A percentile compares a stretch with the other conserved stretches of the same genome.
Conservation (phyloP, 176 grass and related monocot genomes). For the Cenchrus purpureus region DNA sequence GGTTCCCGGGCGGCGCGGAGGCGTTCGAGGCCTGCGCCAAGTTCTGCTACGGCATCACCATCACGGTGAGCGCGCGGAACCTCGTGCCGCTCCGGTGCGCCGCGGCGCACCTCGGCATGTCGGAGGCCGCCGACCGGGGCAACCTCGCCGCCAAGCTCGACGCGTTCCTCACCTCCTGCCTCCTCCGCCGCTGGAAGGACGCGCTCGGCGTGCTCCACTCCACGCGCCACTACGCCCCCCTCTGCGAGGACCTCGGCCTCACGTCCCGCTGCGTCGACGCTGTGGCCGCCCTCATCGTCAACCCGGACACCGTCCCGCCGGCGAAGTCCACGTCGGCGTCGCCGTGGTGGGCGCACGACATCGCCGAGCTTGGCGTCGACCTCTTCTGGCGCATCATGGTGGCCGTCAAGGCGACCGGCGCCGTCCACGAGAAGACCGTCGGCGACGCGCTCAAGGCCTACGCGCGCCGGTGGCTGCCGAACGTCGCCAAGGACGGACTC, state of each 20-base stretch:
- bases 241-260: conserved; percentile 80
- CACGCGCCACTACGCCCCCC: conserved; percentile 56
- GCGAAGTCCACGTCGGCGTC: conserved; percentile 42
- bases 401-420: conserved; percentile 76
- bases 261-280: conserved; percentile 76
- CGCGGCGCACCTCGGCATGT: conserved; percentile 86
- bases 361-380: conserved; percentile 74
- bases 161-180: conserved; percentile 79
- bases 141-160: conserved; percentile 90
- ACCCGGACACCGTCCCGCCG: conserved; percentile 30
- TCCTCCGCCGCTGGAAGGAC: conserved; percentile 95
- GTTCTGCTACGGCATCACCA: conserved; percentile 91
- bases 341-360: conserved; percentile 80
- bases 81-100: conserved; percentile 79
- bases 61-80: conserved; percentile 90
- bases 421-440: conserved; percentile 64
- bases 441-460: conserved; percentile 80
- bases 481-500: conserved; percentile 46
- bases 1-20: conserved; percentile 70
- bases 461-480: conserved; percentile 72
- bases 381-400: conserved; percentile 97
- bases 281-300: conserved; percentile 59
- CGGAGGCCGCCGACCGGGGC: conserved; percentile 71
- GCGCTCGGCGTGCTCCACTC: conserved; percentile 68
- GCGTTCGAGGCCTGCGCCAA: conserved; percentile 93